These are phyloP conservation scores for Zalaria sp. DNA, from an alignment of 2,329 filamentous ascomycete species.

Conservation along the genomic window DNA sequence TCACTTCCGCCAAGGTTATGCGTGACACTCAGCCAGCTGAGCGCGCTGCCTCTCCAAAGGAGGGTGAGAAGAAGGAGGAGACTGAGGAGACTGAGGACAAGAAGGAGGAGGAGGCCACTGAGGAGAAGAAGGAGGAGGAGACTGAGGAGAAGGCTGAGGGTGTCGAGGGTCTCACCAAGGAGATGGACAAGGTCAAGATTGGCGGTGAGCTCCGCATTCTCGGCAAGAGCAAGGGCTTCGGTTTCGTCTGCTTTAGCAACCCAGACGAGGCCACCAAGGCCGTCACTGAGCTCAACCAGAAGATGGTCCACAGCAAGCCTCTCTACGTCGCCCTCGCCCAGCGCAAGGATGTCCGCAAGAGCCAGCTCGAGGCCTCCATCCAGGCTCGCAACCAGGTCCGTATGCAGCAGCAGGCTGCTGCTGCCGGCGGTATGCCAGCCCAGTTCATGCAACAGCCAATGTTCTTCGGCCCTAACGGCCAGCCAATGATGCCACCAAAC, in stretches of 20 bases:
- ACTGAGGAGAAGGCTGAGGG: constrained; percentile 39
- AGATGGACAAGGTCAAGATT: constrained; percentile 38
- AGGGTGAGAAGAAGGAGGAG: constrained; percentile 28
- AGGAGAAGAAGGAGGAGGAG: constrained; percentile 37
- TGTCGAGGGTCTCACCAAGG: constrained; percentile 31
- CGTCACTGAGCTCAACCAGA: constrained; percentile 98
- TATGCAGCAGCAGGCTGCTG: constrained; percentile 92
- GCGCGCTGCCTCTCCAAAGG: constrained; percentile 24
- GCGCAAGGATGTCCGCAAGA: constrained; percentile 99
- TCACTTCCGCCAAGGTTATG: constrained; percentile 99
- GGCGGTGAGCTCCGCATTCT: constrained; percentile 51
- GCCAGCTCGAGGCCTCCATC: constrained; percentile 96
- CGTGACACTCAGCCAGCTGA: constrained; percentile 51
- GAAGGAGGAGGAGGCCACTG: constrained; percentile 34
- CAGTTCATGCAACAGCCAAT: constrained; percentile 69
- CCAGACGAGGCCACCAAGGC: constrained; percentile 98
- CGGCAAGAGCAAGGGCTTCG: constrained; percentile 99
- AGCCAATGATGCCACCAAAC: constrained; percentile 44
- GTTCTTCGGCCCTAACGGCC: constrained; percentile 75
- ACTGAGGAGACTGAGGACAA: constrained; percentile 38
- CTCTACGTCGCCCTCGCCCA: constrained; percentile 95
- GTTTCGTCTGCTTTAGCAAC: constrained; percentile 99
- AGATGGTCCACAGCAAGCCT: constrained; percentile 94
- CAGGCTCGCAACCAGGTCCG: constrained; percentile 97
- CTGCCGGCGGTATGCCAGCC: constrained; percentile 65